Evolutionary conservation across 768 basidiomycete species (phyloP), one percentile per base, ranked within the genome.

Genomic region (Cystofilobasidium macerans): DNA sequence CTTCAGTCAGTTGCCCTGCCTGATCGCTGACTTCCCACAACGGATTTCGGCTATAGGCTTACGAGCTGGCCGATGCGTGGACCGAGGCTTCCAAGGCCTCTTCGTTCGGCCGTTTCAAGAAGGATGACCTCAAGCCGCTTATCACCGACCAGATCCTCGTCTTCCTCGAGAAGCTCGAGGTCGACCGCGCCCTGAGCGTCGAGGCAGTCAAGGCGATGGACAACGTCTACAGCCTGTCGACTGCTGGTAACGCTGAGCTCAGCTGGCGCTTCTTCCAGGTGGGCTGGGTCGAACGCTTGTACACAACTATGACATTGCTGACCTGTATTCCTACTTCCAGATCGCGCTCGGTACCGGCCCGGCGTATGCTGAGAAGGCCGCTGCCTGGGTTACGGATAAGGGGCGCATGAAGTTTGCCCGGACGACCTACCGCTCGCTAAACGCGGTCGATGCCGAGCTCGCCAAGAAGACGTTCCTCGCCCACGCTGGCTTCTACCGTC

Each of bases 81-180:
- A 81, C 89, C 71, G 75, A 77, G 3, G 81, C 88, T 2, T 58
- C 30, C 69, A 77, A 42, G 76, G 74, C 32, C 14, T 61, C 75
- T 5, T 80, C 83, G 61, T 69, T 81, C 8, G 71, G 80, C 0
- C 71, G 75, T 28, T 92, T 92, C 76, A 78, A 78, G 26, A 74
- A 77, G 38, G 73, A 76, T 0, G 91, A 93, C 73, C 70, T 93
- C 20, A 74, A 80, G 18, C 74, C 72, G 1, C 86, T 89, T 75
- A 83, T 83, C 69, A 81, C 87, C 0, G 86, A 86, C 70, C 90
- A 93, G 74, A 88, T 72, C 88, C 87, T 88, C 67, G 88, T 85
- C 61, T 92, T 94, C 80, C 82, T 94, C 53, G 86, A 92, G 74
- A 83, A 82, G 51, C 80, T 94, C 7, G 26, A 63, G 38, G 38